Conservation (phyloP, 805 yeast species). For the Candida arabinofermentans region DNA sequence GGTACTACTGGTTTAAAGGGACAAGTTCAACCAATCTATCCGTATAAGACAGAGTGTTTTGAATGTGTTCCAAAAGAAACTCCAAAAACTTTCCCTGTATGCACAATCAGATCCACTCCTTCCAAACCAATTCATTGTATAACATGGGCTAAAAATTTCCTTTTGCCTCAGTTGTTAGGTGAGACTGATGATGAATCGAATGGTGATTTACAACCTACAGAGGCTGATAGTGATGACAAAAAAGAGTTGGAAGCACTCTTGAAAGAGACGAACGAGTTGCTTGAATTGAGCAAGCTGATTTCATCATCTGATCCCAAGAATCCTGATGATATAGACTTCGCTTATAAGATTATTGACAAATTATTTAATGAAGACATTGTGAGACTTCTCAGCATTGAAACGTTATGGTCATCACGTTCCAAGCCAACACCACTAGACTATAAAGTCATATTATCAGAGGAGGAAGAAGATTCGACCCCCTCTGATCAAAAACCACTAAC, state of each 20-base stretch:
- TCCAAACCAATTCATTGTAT: constrained; percentile 94
- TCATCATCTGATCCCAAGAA: constrained; percentile 11
- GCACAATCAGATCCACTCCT: constrained; percentile 96
- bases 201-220: constrained; percentile 27
- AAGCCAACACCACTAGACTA: constrained; percentile 63
- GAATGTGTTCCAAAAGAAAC: constrained; percentile 86
- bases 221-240: constrained; percentile 59
- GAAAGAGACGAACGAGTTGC: constrained; percentile 64
- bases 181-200: constrained; percentile 32
- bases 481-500: constrained; percentile 51
- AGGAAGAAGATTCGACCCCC: background rate
- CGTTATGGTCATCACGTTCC: constrained; percentile 70
- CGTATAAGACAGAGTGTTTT: constrained; percentile 83
- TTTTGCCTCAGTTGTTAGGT: constrained; percentile 77
- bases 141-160: constrained; percentile 94
- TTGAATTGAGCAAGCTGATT: constrained; percentile 42
- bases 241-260: constrained; percentile 61
- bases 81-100: constrained; percentile 90
- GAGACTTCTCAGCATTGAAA: constrained; percentile 63
- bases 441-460: constrained; percentile 4
- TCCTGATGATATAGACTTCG: constrained; percentile 23
- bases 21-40: constrained; percentile 87
- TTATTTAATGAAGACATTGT: constrained; percentile 74
- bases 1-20: constrained; percentile 97
- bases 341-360: constrained; percentile 48